These are phyloP conservation scores for Platanthera guangdongensis DNA, from an alignment of 106 monocot species.

Conservation along the genomic window DNA sequence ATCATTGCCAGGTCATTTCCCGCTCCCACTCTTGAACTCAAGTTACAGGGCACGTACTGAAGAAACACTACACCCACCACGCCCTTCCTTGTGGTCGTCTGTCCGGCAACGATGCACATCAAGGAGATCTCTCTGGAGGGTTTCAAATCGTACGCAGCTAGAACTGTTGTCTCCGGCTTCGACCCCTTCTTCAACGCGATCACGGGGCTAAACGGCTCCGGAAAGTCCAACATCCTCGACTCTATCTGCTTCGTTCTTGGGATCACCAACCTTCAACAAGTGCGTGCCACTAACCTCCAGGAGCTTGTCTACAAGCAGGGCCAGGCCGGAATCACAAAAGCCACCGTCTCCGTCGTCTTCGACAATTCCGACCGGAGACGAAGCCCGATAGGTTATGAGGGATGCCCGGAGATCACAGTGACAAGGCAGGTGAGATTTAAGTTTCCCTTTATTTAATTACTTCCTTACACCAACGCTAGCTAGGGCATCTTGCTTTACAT, in stretches of 20 bases:
- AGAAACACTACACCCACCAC: too few relatives aligned
- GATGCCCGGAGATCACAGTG: conserved; percentile 78
- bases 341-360: conserved; percentile 89
- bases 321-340: conserved; percentile 96
- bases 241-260: conserved; percentile 98
- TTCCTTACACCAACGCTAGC: not conserved
- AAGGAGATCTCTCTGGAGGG: conserved; percentile 87
- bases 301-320: conserved; percentile 98
- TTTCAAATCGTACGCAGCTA: conserved; percentile 92
- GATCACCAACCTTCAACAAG: conserved; percentile 95
- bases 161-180: conserved; percentile 91
- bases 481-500: not conserved
- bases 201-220: conserved; percentile 93
- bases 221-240: conserved; percentile 97
- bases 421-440: conserved; percentile 64
- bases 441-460: not conserved
- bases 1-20: too few relatives aligned
- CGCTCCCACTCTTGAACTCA: too few relatives aligned
- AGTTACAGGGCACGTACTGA: too few relatives aligned
- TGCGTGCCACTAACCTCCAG: conserved; percentile 81
- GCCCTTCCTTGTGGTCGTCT: not conserved
- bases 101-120: conserved; percentile 45
- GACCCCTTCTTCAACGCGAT: conserved; percentile 98
- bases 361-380: conserved; percentile 75
- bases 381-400: conserved; percentile 89